Evolutionary conservation across 345 rosid species (phyloP).

Genomic region (Punica granatum): DNA sequence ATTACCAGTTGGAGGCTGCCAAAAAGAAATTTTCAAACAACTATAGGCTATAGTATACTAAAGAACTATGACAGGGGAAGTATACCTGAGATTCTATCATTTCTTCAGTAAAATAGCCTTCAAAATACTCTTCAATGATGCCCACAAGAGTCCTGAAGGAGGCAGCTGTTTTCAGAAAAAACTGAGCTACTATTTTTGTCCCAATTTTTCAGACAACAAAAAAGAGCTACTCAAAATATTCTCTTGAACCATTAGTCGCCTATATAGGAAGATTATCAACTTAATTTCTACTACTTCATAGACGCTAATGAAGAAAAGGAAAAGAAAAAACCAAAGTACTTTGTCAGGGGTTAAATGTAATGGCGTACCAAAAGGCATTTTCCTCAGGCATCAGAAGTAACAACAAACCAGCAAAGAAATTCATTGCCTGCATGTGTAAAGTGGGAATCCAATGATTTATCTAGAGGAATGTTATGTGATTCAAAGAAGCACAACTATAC

Average conservation of each 20-base stretch:
- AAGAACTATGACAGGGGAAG: neutral
- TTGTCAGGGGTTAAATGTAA: conserved; percentile 14
- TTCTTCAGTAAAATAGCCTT: conserved; percentile 84
- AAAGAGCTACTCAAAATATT: neutral
- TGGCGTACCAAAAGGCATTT: conserved; percentile 93
- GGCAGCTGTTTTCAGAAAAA: conserved; percentile 5
- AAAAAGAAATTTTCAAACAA: neutral
- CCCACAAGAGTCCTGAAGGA: conserved; percentile 80
- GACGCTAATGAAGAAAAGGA: neutral
- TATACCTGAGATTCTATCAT: conserved; percentile 94
- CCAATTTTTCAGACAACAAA: neutral
- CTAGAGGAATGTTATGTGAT: neutral
- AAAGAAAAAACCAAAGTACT: neutral
- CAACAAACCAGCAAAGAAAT: conserved; percentile 91
- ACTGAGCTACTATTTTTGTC: neutral
- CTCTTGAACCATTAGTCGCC: neutral
- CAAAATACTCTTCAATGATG: conserved; percentile 84
- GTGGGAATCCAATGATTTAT: neutral
- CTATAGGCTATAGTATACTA: neutral
- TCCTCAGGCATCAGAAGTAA: conserved; percentile 98
- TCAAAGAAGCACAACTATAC: neutral
- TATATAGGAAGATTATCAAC: neutral
- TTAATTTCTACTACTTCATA: neutral
- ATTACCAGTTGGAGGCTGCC: neutral
- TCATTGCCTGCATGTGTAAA: conserved; percentile 80